Evolutionary conservation across 371 early-diverging fungal species (phyloP).

Genomic region (Saksenaea oblongispora): DNA sequence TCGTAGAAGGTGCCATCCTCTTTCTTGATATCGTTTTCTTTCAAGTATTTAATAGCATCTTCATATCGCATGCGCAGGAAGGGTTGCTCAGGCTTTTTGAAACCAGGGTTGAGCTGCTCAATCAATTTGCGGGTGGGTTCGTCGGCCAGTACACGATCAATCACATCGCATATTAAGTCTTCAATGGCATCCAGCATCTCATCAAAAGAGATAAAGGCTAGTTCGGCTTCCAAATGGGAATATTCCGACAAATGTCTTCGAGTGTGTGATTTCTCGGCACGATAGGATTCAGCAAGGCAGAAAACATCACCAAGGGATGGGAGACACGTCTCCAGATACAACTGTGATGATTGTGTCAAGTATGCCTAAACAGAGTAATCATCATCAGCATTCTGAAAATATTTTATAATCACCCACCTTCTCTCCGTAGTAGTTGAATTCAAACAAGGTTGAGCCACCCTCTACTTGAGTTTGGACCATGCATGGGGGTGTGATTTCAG

Average conservation of each 20-base stretch:
- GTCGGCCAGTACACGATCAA: conserved; percentile 81
- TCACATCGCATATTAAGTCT: conserved; percentile 87
- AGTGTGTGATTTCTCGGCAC: conserved; percentile 99
- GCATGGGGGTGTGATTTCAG: conserved; percentile 98
- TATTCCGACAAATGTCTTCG: conserved; percentile 99
- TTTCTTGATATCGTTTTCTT: conserved; percentile 89
- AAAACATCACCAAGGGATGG: conserved; percentile 97
- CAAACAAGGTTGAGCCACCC: conserved; percentile 98
- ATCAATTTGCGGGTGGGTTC: conserved; percentile 77
- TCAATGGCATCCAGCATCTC: conserved; percentile 93
- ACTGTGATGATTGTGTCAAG: conserved; percentile 99
- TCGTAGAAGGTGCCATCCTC: conserved; percentile 90
- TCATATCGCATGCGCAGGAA: conserved; percentile 97
- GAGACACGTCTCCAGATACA: conserved; percentile 98
- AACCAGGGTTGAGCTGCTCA: conserved; percentile 92
- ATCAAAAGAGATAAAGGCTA: conserved; percentile 94
- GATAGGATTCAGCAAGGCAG: conserved; percentile 98
- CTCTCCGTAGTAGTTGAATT: conserved; percentile 98
- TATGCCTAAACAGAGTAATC: conserved; percentile 72
- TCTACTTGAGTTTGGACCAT: conserved; percentile 99
- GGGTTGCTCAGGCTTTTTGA: conserved; percentile 85
- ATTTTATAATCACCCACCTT: conserved; percentile 33
- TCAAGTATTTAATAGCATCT: conserved; percentile 97
- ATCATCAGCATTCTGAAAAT: neutral
- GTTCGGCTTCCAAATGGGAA: conserved; percentile 99